These are phyloP conservation scores for Millerozyma acaciae DNA, from an alignment of 805 yeast species.

Conservation along the genomic window DNA sequence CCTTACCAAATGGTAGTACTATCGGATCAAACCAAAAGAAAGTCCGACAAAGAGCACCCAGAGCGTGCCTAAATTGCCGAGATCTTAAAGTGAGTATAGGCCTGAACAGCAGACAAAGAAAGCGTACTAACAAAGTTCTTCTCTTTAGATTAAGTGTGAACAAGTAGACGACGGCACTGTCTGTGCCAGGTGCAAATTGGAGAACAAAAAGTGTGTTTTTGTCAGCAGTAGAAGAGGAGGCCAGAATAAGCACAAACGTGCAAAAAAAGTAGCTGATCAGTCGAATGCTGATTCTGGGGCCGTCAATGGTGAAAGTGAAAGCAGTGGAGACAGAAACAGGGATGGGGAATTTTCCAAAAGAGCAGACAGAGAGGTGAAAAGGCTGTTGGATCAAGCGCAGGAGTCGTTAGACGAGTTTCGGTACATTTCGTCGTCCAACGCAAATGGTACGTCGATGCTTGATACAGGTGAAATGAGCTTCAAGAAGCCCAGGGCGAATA, in stretches of 20 bases:
- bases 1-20: conserved; percentile 1
- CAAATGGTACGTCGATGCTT: conserved; percentile 2
- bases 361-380: conserved; percentile 1
- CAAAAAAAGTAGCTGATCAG: conserved; percentile 1
- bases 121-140: conserved; percentile 3
- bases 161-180: conserved; percentile 1
- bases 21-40: conserved; percentile 2
- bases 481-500: conserved; percentile 1
- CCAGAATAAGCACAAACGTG: conserved; percentile 3
- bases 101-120: conserved; percentile 2
- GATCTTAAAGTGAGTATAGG: conserved; percentile 4
- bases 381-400: conserved; percentile 2
- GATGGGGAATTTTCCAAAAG: conserved; percentile 1
- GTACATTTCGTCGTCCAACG: conserved; percentile 3
- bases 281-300: conserved; percentile 1
- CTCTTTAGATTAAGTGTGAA: conserved; percentile 3
- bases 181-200: conserved; percentile 2
- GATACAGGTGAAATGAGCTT: conserved; percentile 2
- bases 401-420: conserved; percentile 3
- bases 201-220: conserved; percentile 3
- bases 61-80: conserved; percentile 4
- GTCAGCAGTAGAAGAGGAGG: conserved; percentile 5
- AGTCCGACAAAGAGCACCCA: conserved; percentile 5
- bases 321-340: neutral
- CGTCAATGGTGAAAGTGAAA: neutral